phyloP scores from a whole-genome alignment of 345 rosid genomes.

The Eucalyptus marginata region DNA sequence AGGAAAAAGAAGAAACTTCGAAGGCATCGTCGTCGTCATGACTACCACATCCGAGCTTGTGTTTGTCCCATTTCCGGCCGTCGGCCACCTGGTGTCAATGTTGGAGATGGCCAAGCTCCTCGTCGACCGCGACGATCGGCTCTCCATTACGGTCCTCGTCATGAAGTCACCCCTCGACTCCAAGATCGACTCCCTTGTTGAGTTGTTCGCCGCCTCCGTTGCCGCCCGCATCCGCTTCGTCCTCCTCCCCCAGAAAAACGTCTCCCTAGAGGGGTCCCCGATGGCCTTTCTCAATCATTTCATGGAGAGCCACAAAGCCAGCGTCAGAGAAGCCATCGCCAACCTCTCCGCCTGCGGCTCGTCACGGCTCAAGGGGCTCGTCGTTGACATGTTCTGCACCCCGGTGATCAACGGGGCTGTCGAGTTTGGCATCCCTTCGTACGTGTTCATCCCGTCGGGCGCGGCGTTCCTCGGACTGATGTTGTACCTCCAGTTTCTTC shows the following conservation, averaged over 20 bases:
- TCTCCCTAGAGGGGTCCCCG: too few relatives aligned
- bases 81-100: slow-evolving; percentile 32
- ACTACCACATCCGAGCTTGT: not conserved
- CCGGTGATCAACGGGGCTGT: slow-evolving; percentile 33
- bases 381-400: slow-evolving; percentile 42
- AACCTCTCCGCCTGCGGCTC: not conserved
- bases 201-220: slow-evolving; percentile 1
- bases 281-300: not conserved
- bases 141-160: slow-evolving; percentile 33
- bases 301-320: not conserved
- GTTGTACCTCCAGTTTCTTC: not conserved
- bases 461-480: not conserved
- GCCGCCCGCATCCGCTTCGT: not conserved
- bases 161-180: not conserved
- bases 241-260: not conserved
- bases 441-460: slow-evolving; percentile 1
- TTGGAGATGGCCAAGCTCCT: slow-evolving; percentile 12
- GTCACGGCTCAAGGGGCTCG: slow-evolving; percentile 31
- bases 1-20: not conserved
- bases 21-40: not conserved
- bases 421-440: slow-evolving; percentile 25
- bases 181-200: not conserved
- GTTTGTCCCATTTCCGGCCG: not conserved
- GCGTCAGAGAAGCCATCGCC: not conserved
- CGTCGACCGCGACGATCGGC: slow-evolving; percentile 6